Conservation (phyloP, 2,329 filamentous ascomycete species). For the Calonectria multiphialidica region DNA sequence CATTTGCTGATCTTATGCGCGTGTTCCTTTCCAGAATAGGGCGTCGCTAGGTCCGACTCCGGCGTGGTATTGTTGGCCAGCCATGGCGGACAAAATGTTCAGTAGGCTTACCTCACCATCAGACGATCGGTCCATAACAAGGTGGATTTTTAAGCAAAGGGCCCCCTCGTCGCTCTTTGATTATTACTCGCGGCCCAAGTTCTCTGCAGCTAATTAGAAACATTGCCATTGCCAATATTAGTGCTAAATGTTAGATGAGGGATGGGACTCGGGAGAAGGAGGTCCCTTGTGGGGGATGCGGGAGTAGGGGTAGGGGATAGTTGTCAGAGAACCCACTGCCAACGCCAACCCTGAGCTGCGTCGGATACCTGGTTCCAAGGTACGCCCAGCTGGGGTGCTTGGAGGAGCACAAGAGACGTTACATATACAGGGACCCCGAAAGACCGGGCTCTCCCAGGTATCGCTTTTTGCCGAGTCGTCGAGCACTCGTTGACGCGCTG, state of each 20-base stretch:
- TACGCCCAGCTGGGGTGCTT: conserved; percentile 16
- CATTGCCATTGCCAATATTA: conserved; percentile 3
- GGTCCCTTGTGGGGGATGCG: conserved; percentile 35
- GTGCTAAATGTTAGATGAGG: conserved; percentile 32
- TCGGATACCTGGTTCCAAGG: conserved; percentile 29
- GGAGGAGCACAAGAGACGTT: conserved; percentile 19
- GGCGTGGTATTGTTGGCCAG: background rate
- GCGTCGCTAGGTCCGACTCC: background rate
- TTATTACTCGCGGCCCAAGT: background rate
- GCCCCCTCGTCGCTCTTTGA: background rate
- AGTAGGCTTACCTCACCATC: conserved; percentile 5
- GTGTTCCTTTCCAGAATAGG: conserved; percentile 12
- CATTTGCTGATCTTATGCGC: conserved; percentile 35
- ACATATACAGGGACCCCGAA: conserved; percentile 15
- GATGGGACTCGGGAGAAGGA: conserved; percentile 23
- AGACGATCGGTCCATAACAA: conserved; percentile 12
- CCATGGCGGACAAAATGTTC: conserved; percentile 5
- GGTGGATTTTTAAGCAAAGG: conserved; percentile 3
- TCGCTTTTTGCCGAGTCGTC: conserved; percentile 23
- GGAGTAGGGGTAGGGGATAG: conserved; percentile 33
- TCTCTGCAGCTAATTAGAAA: conserved; percentile 14
- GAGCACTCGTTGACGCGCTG: conserved; percentile 31
- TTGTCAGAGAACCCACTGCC: conserved; percentile 27
- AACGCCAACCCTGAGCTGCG: conserved; percentile 30
- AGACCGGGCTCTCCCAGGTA: conserved; percentile 10